These are phyloP conservation scores for Excoecaria agallocha DNA, from an alignment of 345 rosid species.

Conservation along the genomic window DNA sequence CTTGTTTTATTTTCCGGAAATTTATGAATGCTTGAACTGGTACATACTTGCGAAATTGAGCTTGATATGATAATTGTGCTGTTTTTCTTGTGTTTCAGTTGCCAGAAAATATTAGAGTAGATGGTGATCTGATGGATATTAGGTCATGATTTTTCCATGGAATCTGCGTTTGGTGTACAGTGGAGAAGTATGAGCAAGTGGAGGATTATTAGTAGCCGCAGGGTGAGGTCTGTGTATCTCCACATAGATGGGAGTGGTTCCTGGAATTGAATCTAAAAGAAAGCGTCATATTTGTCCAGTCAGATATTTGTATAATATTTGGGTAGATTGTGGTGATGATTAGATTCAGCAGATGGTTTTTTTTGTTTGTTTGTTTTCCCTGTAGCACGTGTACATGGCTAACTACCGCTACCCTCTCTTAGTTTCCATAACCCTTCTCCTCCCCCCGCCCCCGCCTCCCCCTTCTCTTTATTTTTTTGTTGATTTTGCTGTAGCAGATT, in stretches of 20 bases:
- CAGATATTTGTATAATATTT: conserved; percentile 40
- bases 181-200: conserved; percentile 11
- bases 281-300: conserved; percentile 18
- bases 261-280: conserved; percentile 16
- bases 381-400: conserved; percentile 49
- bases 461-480: neutral
- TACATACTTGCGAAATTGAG: no score
- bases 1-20: no score
- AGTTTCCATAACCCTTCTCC: conserved; percentile 10
- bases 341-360: conserved; percentile 32
- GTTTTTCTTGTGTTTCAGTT: conserved; percentile 19
- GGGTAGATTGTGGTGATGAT: conserved; percentile 29
- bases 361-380: neutral
- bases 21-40: no score
- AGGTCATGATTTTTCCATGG: conserved; percentile 12
- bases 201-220: neutral
- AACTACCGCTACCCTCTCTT: conserved; percentile 31
- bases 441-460: no score
- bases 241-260: conserved; percentile 11
- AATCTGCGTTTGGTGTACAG: conserved; percentile 36
- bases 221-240: conserved; percentile 21
- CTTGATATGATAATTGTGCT: neutral
- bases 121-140: conserved; percentile 23
- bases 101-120: conserved; percentile 30
- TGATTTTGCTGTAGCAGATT: conserved; percentile 31